Evolutionary conservation across 2,329 filamentous ascomycete species (phyloP).

Genomic region (Penicillium psychrosexuale): DNA sequence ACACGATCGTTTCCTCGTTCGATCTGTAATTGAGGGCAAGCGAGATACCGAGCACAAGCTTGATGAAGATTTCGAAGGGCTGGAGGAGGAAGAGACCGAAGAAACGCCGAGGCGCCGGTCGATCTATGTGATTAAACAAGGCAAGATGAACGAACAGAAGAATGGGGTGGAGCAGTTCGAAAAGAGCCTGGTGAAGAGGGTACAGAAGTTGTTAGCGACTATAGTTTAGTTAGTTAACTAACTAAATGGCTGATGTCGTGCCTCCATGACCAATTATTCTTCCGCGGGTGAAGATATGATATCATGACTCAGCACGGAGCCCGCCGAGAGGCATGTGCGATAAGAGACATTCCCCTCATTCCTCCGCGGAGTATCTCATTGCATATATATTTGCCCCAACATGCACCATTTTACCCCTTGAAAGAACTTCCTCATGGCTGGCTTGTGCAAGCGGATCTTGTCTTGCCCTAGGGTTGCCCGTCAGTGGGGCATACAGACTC

Average conservation of each 20-base stretch:
- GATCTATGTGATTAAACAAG: slow-evolving; percentile 60
- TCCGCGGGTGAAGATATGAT: not conserved
- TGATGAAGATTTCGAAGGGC: slow-evolving; percentile 47
- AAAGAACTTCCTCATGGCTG: slow-evolving; percentile 1
- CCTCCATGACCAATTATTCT: not conserved
- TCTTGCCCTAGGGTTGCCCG: slow-evolving; percentile 3
- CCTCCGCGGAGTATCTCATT: not conserved
- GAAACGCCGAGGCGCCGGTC: slow-evolving; percentile 47
- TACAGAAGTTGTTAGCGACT: slow-evolving; percentile 44
- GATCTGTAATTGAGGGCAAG: slow-evolving; percentile 66
- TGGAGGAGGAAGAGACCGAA: slow-evolving; percentile 47
- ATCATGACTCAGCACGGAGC: slow-evolving; percentile 11
- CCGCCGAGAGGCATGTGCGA: slow-evolving; percentile 5
- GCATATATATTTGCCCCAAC: not conserved
- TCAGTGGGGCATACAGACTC: slow-evolving; percentile 2
- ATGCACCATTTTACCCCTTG: slow-evolving; percentile 8
- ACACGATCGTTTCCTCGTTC: slow-evolving; percentile 79
- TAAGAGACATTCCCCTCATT: slow-evolving; percentile 12
- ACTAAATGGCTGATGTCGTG: not conserved
- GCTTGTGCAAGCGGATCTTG: slow-evolving; percentile 11
- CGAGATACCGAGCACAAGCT: slow-evolving; percentile 38
- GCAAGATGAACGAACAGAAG: slow-evolving; percentile 55
- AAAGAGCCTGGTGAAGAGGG: slow-evolving; percentile 58
- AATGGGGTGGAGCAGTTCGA: slow-evolving; percentile 66
- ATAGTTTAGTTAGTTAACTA: not conserved